A percentile compares a stretch with the other conserved stretches of the same genome.
These are phyloP conservation scores for Phytophthora sp. DNA, from an alignment of 352 stramenopile species.

Conservation along the genomic window DNA sequence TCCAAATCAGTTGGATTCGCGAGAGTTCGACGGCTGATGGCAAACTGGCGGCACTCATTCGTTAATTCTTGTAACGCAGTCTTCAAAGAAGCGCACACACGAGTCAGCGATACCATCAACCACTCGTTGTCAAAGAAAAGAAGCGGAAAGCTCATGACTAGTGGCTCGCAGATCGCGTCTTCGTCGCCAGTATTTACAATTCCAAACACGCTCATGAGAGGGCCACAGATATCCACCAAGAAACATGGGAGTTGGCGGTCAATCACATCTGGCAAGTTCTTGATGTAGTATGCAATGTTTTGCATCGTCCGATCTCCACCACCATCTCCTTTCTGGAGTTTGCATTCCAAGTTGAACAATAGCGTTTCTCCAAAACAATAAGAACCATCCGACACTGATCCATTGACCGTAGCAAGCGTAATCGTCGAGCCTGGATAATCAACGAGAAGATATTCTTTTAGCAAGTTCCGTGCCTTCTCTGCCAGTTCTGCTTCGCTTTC, in stretches of 20 bases:
- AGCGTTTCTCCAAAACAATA: constrained; percentile 13
- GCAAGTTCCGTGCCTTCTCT: constrained; percentile 21
- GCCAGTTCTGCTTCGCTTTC: constrained; percentile 20
- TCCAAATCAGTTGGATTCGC: constrained; percentile 6
- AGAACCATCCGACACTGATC: constrained; percentile 23
- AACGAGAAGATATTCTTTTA: constrained; percentile 19
- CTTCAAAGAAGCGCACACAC: constrained; percentile 26
- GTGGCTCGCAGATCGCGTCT: constrained; percentile 28
- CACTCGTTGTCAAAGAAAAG: constrained; percentile 28
- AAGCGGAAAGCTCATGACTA: constrained; percentile 23
- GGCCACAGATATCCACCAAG: constrained; percentile 31
- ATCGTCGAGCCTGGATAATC: constrained; percentile 9
- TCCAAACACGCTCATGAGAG: constrained; percentile 26
- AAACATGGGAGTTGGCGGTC: constrained; percentile 27
- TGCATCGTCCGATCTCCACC: constrained; percentile 26
- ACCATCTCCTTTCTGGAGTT: constrained; percentile 26
- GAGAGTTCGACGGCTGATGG: constrained; percentile 7
- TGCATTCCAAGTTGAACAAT: constrained; percentile 25
- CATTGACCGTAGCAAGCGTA: neutral
- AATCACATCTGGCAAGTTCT: constrained; percentile 15
- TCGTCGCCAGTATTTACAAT: constrained; percentile 26
- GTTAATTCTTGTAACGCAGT: constrained; percentile 19
- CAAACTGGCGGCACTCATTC: constrained; percentile 7
- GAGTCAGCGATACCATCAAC: constrained; percentile 17
- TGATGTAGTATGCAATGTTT: constrained; percentile 29